Base-by-base conservation (phyloP, 192 early-diverging fungal species). In the Coemansia sp. region DNA sequence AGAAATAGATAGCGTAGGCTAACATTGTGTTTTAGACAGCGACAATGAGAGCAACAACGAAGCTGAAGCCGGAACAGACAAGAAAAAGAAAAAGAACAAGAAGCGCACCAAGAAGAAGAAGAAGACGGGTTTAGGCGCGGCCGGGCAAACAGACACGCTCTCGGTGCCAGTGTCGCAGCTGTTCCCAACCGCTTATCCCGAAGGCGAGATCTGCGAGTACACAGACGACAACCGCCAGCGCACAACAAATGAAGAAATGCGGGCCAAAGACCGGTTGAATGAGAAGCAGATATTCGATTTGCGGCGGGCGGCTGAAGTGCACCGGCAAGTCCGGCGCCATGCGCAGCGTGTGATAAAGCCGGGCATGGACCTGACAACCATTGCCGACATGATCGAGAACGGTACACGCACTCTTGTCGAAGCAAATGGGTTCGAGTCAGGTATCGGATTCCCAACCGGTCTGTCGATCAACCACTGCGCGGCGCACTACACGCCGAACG, bases 401-500 rank as follows among this genome's bases (percentile, higher is more conserved):
- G 93, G 93, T 19, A 94, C 92, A 3, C 86, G 95, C n/a, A 84
- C 84, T 15, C 78, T 98, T 49, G 82, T 96, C 26, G 89, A 96
- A 69, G 95, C 83, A n/a, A 86, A 89, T 23, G 94, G 94, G 2
- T 66, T 95, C 26, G 89, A 90, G 65, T 72, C 91, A 4, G 81
- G 94, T 3, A 94, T 98, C 59, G 97, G 92, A 8, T 99, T 99
- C 74, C 97, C 97, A 11, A 98, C 94, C 5, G 97, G 97, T 20
- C 84, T 86, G 56, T 97, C 95, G 1, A 63, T 98, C 25, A 98
- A 99, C 71, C 86, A 98, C 66, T 91, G 91, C 62, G 97, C 97
- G 8, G 97, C 97, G 10, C 97, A 99, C 66, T 99, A 90, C 64
- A 98, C 97, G 21, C 97, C 97, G 2, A 99, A 98, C 69, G 85